Percentiles rank a stretch among this genome's conserved stretches.
phyloP scores from a whole-genome alignment of 176 grass and related monocot genomes.

The Tillandsia fasciculata region DNA sequence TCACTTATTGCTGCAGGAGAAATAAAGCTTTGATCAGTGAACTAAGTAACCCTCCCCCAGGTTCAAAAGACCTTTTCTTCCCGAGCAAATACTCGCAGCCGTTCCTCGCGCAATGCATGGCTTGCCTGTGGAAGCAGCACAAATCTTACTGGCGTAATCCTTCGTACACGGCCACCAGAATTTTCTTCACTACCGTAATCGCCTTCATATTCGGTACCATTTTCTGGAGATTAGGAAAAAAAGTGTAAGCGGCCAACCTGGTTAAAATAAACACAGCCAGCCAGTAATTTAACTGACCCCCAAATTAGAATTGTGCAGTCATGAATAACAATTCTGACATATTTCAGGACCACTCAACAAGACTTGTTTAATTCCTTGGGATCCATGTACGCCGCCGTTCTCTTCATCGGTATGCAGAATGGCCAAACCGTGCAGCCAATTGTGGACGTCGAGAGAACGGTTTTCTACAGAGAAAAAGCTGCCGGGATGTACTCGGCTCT shows the following conservation, averaged over 20 bases:
- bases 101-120: slow-evolving; percentile 67
- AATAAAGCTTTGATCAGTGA: slow-evolving; percentile 79
- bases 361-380: slow-evolving; percentile 82
- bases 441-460: slow-evolving; percentile 76
- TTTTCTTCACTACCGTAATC: slow-evolving; percentile 85
- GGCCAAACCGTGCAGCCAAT: slow-evolving; percentile 81
- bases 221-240: slow-evolving; percentile 68
- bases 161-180: slow-evolving; percentile 80
- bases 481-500: slow-evolving; percentile 94
- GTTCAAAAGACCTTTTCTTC: slow-evolving; percentile 69
- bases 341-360: slow-evolving; percentile 37
- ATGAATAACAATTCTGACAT: background rate
- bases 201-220: slow-evolving; percentile 83
- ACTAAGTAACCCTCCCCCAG: slow-evolving; percentile 49
- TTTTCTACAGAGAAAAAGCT: slow-evolving; percentile 93
- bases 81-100: slow-evolving; percentile 54
- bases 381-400: slow-evolving; percentile 77
- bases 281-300: background rate
- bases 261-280: background rate
- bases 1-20: slow-evolving; percentile 38
- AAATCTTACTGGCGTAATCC: slow-evolving; percentile 93
- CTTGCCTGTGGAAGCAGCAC: slow-evolving; percentile 90
- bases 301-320: background rate
- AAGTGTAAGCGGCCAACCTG: slow-evolving; percentile 53
- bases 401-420: slow-evolving; percentile 97